These are phyloP conservation scores for Crotalaria pallida DNA, from an alignment of 306 rosid genomes.

Conservation along the genomic window DNA sequence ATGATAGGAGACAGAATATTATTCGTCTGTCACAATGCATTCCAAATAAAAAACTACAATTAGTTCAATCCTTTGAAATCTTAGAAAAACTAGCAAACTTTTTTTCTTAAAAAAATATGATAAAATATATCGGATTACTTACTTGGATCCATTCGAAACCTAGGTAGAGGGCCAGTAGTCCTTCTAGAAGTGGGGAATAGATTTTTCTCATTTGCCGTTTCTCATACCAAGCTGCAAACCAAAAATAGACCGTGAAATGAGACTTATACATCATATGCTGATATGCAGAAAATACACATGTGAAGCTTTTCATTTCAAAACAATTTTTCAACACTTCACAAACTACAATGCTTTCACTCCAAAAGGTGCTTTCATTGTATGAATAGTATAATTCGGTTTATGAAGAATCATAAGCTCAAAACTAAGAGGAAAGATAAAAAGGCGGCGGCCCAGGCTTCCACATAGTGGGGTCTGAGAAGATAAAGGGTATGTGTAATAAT, in stretches of 20 bases:
- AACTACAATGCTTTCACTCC: too few relatives aligned
- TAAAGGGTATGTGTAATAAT: background rate
- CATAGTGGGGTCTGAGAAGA: too few relatives aligned
- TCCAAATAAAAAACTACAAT: slow-evolving; percentile 8
- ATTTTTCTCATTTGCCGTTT: slow-evolving; percentile 89
- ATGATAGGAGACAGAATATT: slow-evolving; percentile 90
- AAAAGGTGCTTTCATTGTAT: too few relatives aligned
- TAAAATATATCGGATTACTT: slow-evolving; percentile 31
- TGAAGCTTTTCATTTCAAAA: background rate
- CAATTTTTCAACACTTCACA: background rate
- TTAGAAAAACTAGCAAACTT: background rate
- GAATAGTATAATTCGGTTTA: too few relatives aligned
- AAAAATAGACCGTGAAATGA: slow-evolving; percentile 8
- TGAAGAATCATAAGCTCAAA: too few relatives aligned
- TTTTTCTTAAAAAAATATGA: background rate
- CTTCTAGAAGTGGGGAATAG: slow-evolving; percentile 94
- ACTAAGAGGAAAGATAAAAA: too few relatives aligned
- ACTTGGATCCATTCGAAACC: slow-evolving; percentile 98
- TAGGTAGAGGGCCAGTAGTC: slow-evolving; percentile 86
- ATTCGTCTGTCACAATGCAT: slow-evolving; percentile 53
- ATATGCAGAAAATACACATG: background rate
- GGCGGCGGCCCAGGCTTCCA: background rate
- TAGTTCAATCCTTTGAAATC: slow-evolving; percentile 16
- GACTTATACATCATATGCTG: background rate
- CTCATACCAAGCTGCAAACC: slow-evolving; percentile 87